Conservation (phyloP, 768 basidiomycete species). For the Mycena chlorophos region DNA sequence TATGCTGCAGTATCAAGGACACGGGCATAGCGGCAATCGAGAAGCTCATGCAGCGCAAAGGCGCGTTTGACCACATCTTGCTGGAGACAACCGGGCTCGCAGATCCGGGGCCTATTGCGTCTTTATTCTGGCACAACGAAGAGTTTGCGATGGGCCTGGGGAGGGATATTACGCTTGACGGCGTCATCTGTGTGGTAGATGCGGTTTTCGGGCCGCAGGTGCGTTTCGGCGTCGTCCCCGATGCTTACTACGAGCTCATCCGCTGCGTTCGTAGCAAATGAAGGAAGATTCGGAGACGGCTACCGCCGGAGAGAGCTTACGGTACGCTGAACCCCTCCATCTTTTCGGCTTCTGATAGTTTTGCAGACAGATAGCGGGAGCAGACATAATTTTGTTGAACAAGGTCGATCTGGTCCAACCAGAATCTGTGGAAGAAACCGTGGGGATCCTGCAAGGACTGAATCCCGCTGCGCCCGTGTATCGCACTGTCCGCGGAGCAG, state of each 20-base stretch:
- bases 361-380: constrained; percentile 86
- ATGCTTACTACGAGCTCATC: constrained; percentile 4
- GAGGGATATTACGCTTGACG: constrained; percentile 75
- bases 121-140: constrained; percentile 86
- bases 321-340: constrained; percentile 43
- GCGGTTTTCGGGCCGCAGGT: constrained; percentile 72
- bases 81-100: constrained; percentile 95
- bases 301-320: constrained; percentile 70
- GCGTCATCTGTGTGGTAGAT: constrained; percentile 91
- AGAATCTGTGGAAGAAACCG: constrained; percentile 46
- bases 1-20: constrained; percentile 99
- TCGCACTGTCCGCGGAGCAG: constrained; percentile 64
- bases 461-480: constrained; percentile 82
- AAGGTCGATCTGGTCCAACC: constrained; percentile 76
- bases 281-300: constrained; percentile 70
- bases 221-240: neutral
- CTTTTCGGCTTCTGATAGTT: neutral
- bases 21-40: constrained; percentile 91
- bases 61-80: constrained; percentile 91
- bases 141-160: constrained; percentile 71
- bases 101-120: constrained; percentile 91
- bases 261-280: constrained; percentile 65
- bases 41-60: constrained; percentile 82
- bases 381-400: constrained; percentile 91
- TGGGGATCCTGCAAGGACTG: constrained; percentile 63